Conservation (phyloP, 768 basidiomycete genomes). For the Phallus indusiatus region DNA sequence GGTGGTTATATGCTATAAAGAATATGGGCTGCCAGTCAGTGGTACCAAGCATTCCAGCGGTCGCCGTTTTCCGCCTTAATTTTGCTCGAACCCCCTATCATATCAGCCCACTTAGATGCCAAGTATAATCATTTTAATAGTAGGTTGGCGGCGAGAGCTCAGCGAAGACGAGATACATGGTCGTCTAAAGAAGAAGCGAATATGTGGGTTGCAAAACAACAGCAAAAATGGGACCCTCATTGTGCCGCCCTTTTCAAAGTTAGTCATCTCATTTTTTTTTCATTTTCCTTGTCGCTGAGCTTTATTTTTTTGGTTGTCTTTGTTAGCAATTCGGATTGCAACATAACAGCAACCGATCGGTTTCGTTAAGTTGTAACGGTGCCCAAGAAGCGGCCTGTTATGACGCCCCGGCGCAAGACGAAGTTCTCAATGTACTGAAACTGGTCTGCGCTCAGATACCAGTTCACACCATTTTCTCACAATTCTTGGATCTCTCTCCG, state of each 20-base stretch:
- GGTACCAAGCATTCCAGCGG: not conserved
- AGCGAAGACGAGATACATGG: conserved; percentile 35
- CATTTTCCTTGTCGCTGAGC: conserved; percentile 5
- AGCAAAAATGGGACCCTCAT: conserved; percentile 37
- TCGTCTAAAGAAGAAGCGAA: conserved; percentile 30
- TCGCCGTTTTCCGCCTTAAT: conserved; percentile 28
- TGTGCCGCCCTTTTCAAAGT: conserved; percentile 31
- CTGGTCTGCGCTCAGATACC: conserved; percentile 28
- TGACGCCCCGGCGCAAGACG: conserved; percentile 36
- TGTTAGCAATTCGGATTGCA: not conserved
- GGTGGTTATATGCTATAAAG: conserved; percentile 31
- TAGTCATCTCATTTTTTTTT: conserved; percentile 15
- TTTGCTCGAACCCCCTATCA: conserved; percentile 37
- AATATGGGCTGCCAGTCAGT: conserved; percentile 18
- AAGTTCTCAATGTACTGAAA: conserved; percentile 25
- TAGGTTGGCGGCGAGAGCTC: conserved; percentile 22
- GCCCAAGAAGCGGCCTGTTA: conserved; percentile 38
- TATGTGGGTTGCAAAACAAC: conserved; percentile 31
- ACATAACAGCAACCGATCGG: conserved; percentile 16
- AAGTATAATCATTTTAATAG: conserved; percentile 29
- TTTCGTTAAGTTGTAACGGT: conserved; percentile 33
- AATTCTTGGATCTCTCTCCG: conserved; percentile 25
- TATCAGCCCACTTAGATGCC: conserved; percentile 29
- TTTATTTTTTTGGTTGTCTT: not conserved
- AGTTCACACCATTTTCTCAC: conserved; percentile 42